These are phyloP conservation scores for Calocybe cyanea DNA, from an alignment of 768 basidiomycete genomes.

Conservation along the genomic window DNA sequence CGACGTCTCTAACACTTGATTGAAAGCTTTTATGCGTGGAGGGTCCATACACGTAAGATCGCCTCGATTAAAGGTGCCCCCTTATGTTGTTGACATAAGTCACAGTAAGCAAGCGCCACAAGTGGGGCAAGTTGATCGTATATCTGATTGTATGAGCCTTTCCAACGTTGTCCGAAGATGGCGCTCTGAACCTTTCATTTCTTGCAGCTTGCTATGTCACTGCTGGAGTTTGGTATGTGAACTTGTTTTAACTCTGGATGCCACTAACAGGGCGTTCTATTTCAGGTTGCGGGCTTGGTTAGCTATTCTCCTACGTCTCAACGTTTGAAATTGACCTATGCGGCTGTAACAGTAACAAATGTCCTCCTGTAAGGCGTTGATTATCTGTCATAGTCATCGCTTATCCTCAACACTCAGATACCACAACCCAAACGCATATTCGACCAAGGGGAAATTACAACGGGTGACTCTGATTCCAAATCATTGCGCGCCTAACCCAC, in stretches of 20 bases:
- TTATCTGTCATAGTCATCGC: background rate
- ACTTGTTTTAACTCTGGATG: background rate
- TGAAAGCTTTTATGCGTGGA: background rate
- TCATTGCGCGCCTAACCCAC: background rate
- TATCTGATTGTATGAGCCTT: background rate
- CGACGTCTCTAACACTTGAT: background rate
- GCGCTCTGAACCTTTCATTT: background rate
- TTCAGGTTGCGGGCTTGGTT: background rate
- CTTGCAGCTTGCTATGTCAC: background rate
- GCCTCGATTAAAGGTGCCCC: background rate
- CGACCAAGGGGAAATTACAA: background rate
- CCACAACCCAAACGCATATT: background rate
- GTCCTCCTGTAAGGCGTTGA: background rate
- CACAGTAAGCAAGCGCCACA: background rate
- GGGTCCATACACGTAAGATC: background rate
- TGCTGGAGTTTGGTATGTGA: background rate
- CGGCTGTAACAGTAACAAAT: background rate
- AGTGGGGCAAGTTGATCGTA: background rate
- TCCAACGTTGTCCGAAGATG: background rate
- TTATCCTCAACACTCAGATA: background rate
- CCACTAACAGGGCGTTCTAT: background rate
- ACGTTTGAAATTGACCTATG: background rate
- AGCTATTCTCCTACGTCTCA: background rate
- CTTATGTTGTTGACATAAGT: background rate
- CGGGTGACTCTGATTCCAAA: background rate